These are phyloP conservation scores for Leonotis leonurus DNA, from an alignment of 257 asterid species.

Conservation along the genomic window DNA sequence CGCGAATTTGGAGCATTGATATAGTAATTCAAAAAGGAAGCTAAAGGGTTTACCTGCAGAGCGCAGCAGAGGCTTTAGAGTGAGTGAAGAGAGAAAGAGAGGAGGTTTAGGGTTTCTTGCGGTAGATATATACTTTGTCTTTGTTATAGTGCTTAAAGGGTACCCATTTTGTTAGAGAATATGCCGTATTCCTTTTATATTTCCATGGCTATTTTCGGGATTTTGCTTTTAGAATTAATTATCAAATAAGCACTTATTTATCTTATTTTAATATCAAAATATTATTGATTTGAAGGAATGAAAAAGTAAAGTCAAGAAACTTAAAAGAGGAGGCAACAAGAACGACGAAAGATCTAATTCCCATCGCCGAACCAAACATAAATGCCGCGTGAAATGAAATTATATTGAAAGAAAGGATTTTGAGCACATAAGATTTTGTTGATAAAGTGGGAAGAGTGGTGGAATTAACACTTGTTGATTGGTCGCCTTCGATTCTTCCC, in stretches of 20 bases:
- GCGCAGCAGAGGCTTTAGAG: conserved; percentile 10
- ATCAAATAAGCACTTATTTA: too few relatives aligned
- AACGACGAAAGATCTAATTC: not conserved
- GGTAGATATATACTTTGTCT: conserved; percentile 16
- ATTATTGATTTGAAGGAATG: not conserved
- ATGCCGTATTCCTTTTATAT: conserved; percentile 5
- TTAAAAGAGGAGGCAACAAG: not conserved
- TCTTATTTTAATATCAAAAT: too few relatives aligned
- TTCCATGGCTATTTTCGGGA: conserved; percentile 17
- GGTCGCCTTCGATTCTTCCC: conserved; percentile 15
- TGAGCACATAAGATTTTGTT: not conserved
- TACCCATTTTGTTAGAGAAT: conserved; percentile 11
- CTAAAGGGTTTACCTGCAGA: conserved; percentile 13
- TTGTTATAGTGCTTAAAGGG: not conserved
- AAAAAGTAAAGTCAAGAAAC: not conserved
- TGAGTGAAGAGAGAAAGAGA: not conserved
- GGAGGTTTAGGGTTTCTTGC: conserved; percentile 44
- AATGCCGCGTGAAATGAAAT: not conserved
- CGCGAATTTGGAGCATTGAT: too few relatives aligned
- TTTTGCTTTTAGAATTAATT: too few relatives aligned
- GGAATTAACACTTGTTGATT: conserved; percentile 15
- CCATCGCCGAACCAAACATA: not conserved
- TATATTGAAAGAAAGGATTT: not conserved
- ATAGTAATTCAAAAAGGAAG: not conserved
- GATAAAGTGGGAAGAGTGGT: conserved; percentile 21